Base-by-base conservation (phyloP, 495 filamentous ascomycete genomes). In the Penicillium robsamsonii region DNA sequence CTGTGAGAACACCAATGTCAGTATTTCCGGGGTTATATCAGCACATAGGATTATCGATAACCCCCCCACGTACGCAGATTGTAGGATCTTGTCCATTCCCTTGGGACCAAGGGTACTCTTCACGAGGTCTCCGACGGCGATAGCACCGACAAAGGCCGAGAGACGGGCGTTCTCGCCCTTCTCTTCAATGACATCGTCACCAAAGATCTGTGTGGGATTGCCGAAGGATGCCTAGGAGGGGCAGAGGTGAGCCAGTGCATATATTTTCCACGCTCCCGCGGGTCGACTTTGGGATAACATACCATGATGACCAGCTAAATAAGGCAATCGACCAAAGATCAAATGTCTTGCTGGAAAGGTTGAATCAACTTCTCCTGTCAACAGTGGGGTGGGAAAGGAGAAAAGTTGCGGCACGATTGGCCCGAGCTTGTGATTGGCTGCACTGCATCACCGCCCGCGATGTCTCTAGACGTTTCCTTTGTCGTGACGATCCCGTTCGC, bases 21-120 rank as follows among this genome's bases (percentile, higher is more conserved):
- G 52, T 29, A 54, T 46, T 43, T 38, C 46, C 25, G 56, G 40
- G 50, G 18, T 30, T 5, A 56, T 52, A 57, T 69, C 55, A 65
- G 57, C 62, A 59, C 40, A 51, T 58, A 17, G 25, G 5, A 17
- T 50, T 54, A 35, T 44, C 27, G 46, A 50, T 24, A 63, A 57
- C 61, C 60, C 64, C 64, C 40, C 25, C 57, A 80, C 84, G 41
- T 83, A 96, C 88, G 92, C 95, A 75, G 92, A 97, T 71, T 97
- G 94, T 71, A 97, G 76, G 72, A 98, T 98, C 80, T 98, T 97
- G 78, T 98, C 95, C 95, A 97, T 97, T 64, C 94, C 94, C 79
- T 97, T 97, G 2, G 94, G 95, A 12, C 94, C 94, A 13, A 98
- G 79, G 9, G 94, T 98, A 69, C 89, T 94, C 83, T 98, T 98